These are phyloP conservation scores for Royoungia palumana DNA, from an alignment of 768 basidiomycete genomes.

Conservation along the genomic window DNA sequence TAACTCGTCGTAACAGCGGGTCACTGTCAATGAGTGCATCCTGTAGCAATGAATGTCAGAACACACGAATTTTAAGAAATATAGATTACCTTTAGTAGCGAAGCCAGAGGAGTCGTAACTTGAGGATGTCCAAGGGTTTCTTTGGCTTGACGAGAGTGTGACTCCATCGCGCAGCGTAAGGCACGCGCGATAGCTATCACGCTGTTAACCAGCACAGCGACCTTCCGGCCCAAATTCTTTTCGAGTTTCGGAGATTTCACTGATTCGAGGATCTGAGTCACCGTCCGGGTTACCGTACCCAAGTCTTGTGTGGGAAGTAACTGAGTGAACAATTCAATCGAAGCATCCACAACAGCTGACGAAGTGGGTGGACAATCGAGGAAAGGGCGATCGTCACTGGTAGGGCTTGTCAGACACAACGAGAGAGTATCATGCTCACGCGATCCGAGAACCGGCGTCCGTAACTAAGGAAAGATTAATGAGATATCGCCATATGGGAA, in stretches of 20 bases:
- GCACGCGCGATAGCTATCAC: constrained; percentile 70
- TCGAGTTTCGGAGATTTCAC: constrained; percentile 77
- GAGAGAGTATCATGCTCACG: constrained; percentile 83
- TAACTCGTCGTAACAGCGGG: constrained; percentile 65
- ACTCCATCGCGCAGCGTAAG: constrained; percentile 53
- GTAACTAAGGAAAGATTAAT: constrained; percentile 26
- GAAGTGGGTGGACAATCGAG: constrained; percentile 70
- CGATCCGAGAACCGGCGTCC: constrained; percentile 76
- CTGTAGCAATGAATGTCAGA: constrained; percentile 34
- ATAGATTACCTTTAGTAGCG: constrained; percentile 71
- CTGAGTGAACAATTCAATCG: constrained; percentile 81
- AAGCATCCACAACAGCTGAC: constrained; percentile 83
- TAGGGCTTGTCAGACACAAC: constrained; percentile 52
- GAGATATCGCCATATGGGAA: neutral
- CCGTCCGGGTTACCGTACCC: constrained; percentile 47
- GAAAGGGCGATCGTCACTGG: constrained; percentile 42
- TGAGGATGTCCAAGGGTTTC: constrained; percentile 67
- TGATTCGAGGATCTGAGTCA: constrained; percentile 60
- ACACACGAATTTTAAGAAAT: constrained; percentile 5
- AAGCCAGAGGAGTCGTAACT: constrained; percentile 57
- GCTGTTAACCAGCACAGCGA: constrained; percentile 80
- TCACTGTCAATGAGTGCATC: constrained; percentile 83
- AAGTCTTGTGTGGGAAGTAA: constrained; percentile 78
- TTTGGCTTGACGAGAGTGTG: constrained; percentile 53
- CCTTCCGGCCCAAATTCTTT: constrained; percentile 80